These are phyloP conservation scores for Pharnaceum exiguum DNA, from an alignment of 148 eudicot genomes.

Conservation along the genomic window DNA sequence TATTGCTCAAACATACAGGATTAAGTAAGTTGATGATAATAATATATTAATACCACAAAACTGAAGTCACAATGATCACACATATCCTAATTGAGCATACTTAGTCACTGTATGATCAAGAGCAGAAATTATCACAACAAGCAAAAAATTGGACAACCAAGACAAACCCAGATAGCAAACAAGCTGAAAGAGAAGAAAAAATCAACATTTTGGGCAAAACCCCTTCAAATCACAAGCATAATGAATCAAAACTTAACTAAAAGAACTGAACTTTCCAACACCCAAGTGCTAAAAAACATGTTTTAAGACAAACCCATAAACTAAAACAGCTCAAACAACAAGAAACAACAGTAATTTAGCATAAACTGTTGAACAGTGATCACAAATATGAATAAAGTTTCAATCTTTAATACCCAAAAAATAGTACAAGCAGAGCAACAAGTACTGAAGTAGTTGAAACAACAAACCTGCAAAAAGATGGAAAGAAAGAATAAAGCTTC, in stretches of 20 bases:
- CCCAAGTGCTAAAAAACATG: slow-evolving; percentile 7
- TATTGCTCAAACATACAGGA: too few relatives aligned
- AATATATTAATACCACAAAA: neutral
- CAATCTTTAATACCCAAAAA: neutral
- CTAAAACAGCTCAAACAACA: slow-evolving; percentile 1
- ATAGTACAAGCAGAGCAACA: neutral
- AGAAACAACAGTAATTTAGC: neutral
- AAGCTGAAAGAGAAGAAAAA: neutral
- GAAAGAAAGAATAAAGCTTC: neutral
- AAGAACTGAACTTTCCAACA: slow-evolving; percentile 1
- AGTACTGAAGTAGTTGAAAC: neutral
- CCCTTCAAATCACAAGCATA: neutral
- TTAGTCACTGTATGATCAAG: neutral
- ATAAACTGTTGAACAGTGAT: neutral
- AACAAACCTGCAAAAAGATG: slow-evolving; percentile 30
- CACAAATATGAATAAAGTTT: neutral
- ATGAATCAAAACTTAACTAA: neutral
- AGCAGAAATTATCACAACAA: neutral
- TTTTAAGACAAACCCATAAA: slow-evolving; percentile 14
- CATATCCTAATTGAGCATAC: slow-evolving; percentile 1
- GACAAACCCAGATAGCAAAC: neutral
- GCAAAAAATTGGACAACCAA: neutral
- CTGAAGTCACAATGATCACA: neutral
- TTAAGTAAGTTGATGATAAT: too few relatives aligned
- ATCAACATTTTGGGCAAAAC: neutral